phyloP scores from a whole-genome alignment of 1,284 basidiomycete species.

The Sanghuangporus sanghuang region DNA sequence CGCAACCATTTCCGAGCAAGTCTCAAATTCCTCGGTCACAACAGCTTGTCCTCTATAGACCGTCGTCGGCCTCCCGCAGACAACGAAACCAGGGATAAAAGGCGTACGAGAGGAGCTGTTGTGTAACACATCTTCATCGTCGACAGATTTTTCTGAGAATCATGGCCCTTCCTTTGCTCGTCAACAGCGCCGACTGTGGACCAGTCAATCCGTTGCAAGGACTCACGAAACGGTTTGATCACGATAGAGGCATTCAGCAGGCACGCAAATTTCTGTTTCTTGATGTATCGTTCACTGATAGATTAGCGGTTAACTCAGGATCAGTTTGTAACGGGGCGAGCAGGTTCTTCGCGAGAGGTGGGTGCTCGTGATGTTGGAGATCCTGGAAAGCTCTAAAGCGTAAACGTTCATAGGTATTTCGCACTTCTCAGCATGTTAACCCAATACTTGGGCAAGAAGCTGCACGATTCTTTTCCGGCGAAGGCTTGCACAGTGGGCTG shows the following conservation, averaged over 20 bases:
- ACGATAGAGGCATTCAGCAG: slow-evolving; percentile 74
- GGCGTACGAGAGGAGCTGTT: background rate
- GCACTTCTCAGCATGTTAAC: slow-evolving; percentile 41
- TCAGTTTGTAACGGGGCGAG: slow-evolving; percentile 50
- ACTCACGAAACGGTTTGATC: slow-evolving; percentile 71
- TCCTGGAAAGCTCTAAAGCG: background rate
- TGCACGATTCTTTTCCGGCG: slow-evolving; percentile 56
- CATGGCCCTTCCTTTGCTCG: slow-evolving; percentile 75
- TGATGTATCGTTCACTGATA: background rate
- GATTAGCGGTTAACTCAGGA: slow-evolving; percentile 40
- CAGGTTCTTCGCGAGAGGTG: slow-evolving; percentile 57
- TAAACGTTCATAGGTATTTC: slow-evolving; percentile 45
- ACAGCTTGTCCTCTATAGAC: too few species aligned
- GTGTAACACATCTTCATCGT: background rate
- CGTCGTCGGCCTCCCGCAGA: background rate
- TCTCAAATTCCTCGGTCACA: background rate
- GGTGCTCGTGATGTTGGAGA: slow-evolving; percentile 19
- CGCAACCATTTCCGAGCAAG: background rate
- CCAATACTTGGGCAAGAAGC: slow-evolving; percentile 58
- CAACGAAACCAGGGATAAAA: background rate
- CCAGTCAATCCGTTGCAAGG: slow-evolving; percentile 77
- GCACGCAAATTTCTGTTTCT: slow-evolving; percentile 31
- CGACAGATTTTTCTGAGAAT: background rate
- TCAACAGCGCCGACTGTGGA: slow-evolving; percentile 72
- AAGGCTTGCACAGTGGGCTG: slow-evolving; percentile 25